A percentile compares a stretch with the other conserved stretches of the same genome.
These are phyloP conservation scores for Apiotrichum sp. DNA, from an alignment of 1,284 basidiomycete species.

Conservation along the genomic window DNA sequence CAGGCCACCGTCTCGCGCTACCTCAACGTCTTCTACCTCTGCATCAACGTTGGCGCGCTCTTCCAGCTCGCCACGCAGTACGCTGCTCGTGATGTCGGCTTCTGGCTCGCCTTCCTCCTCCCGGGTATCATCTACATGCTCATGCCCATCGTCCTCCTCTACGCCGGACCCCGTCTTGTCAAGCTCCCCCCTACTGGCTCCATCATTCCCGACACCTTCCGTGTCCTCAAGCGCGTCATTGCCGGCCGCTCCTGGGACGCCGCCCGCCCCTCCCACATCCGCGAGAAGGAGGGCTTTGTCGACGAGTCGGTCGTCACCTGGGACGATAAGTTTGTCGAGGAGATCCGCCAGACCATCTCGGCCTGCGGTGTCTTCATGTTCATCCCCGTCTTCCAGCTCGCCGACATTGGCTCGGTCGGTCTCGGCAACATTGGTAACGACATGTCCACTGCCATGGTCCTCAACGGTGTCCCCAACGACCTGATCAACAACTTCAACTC, in stretches of 20 bases:
- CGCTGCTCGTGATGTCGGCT: constrained; percentile 41
- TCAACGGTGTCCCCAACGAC: constrained; percentile 50
- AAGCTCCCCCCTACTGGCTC: constrained; percentile 49
- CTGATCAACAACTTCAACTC: constrained; percentile 50
- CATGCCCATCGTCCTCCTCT: constrained; percentile 45
- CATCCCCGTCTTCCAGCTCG: constrained; percentile 49
- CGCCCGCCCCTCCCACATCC: constrained; percentile 45
- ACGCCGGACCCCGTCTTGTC: constrained; percentile 46
- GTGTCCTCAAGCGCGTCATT: constrained; percentile 27
- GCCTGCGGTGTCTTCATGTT: constrained; percentile 50
- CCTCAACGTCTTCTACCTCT: constrained; percentile 36
- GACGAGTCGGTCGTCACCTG: constrained; percentile 45
- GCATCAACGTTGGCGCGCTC: constrained; percentile 46
- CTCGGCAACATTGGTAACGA: constrained; percentile 45
- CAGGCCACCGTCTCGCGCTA: constrained; percentile 36
- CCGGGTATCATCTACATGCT: constrained; percentile 50
- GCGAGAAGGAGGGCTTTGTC: constrained; percentile 32
- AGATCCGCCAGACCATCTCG: constrained; percentile 47
- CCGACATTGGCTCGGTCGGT: constrained; percentile 38
- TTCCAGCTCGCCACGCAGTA: constrained; percentile 40
- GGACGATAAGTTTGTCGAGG: constrained; percentile 51
- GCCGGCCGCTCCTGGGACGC: constrained; percentile 45
- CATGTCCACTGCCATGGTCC: constrained; percentile 41
- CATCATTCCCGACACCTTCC: constrained; percentile 43
- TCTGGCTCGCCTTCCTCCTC: constrained; percentile 48